Evolutionary conservation across 805 yeast genomes (phyloP).

Genomic region (Wickerhamomyces bisporus): DNA sequence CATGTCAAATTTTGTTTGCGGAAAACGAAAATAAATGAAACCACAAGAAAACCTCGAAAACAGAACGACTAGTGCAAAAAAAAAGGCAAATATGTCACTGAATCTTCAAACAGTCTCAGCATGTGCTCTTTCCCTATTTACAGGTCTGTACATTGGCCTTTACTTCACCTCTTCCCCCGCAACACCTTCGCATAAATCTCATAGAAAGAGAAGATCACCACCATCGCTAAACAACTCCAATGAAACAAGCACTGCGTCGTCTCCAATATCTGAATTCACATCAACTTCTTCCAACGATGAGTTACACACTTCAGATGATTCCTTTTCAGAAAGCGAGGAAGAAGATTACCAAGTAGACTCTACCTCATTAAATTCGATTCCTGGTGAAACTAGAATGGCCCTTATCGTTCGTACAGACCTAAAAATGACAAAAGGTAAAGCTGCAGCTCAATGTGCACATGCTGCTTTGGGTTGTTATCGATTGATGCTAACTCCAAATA

Average conservation of each 20-base stretch:
- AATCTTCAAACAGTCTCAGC: background rate
- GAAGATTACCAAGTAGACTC: constrained; percentile 59
- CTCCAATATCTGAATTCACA: constrained; percentile 21
- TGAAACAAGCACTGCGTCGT: constrained; percentile 31
- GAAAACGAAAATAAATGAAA: no score
- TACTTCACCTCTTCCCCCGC: background rate
- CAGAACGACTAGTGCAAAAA: no score
- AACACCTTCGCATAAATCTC: background rate
- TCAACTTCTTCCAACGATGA: constrained; percentile 32
- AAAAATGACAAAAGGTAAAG: constrained; percentile 90
- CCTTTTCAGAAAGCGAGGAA: constrained; percentile 37
- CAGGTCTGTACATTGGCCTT: background rate
- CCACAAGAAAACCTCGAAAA: no score
- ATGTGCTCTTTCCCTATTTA: background rate
- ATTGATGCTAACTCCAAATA: constrained; percentile 47
- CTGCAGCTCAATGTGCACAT: constrained; percentile 97
- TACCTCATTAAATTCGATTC: constrained; percentile 52
- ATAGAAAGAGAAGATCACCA: constrained; percentile 39
- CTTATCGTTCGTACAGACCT: constrained; percentile 83
- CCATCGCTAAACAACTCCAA: constrained; percentile 3
- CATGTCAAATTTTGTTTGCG: no score
- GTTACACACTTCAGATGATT: background rate
- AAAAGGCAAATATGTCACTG: background rate
- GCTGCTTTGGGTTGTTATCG: constrained; percentile 93
- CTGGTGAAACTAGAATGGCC: constrained; percentile 84